Evolutionary conservation across 164 flowering plant species (phyloP), one percentile per base, ranked within the genome.

Genomic region (Kingdonia uniflora): DNA sequence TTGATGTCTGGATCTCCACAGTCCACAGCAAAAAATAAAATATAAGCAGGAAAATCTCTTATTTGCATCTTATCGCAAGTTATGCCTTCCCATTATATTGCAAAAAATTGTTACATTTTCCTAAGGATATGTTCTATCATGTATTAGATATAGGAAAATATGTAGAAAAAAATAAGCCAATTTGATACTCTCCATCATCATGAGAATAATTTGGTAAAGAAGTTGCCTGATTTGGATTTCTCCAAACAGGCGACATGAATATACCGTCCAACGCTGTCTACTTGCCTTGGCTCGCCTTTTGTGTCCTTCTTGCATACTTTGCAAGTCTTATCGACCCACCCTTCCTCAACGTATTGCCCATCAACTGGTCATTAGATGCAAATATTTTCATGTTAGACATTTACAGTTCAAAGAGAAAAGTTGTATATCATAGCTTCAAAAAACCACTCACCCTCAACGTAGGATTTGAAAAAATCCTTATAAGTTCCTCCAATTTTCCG

Each of bases 251-350:
- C 86, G 1, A 84, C 82, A 64, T 92, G 96, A 57, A 68, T 87
- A 40, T 92, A 87, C 74, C 91, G 74, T 2, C 98, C 98, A 6
- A 80, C 26, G 54, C 70, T 60, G 60, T 71, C 74, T 14, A 67
- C 64, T 49, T 67, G 68, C 55, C 74, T 63, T 40, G 68, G 48
- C 25, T 85, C 95, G 0, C 87, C 89, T 49, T 49, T 70, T 10
- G 98, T 87, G 62, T 91, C 98, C 70, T 87, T 85, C 71, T 77
- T 80, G 81, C 96, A 85, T 2, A 87, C 76, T 66, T 79, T 87
- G 78, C 96, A 87, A 0, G 90, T 83, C 63, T 87, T 87, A 72
- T 87, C 98, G 5, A 91, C 95, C 96, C 98, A 91, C 11, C 98
- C 96, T 60, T 91, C 96, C 64, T 84, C 95, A 0, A 87, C 90